A percentile compares a stretch with the other conserved stretches of the same genome.
These are phyloP conservation scores for Penstemon davidsonii DNA, from an alignment of 257 asterid species.

Conservation along the genomic window DNA sequence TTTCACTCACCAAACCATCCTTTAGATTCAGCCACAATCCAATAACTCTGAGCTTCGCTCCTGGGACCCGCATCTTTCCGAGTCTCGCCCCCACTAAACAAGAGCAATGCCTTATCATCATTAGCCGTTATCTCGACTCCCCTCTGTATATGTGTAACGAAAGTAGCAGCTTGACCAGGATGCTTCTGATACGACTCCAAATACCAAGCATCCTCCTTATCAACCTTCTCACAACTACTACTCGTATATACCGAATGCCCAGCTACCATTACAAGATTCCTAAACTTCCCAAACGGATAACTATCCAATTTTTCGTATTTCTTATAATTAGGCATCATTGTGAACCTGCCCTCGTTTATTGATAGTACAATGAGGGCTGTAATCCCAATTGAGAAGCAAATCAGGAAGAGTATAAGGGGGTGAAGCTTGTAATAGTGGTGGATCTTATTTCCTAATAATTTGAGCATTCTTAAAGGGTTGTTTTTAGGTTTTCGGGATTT, in stretches of 20 bases:
- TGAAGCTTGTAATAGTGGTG: slow-evolving; percentile 64
- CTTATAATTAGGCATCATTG: slow-evolving; percentile 39
- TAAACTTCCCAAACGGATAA: slow-evolving; percentile 60
- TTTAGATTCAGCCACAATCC: slow-evolving; percentile 88
- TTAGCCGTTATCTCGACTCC: slow-evolving; percentile 68
- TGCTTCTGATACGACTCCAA: slow-evolving; percentile 89
- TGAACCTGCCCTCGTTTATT: slow-evolving; percentile 37
- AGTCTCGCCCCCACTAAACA: slow-evolving; percentile 98
- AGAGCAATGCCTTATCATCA: slow-evolving; percentile 69
- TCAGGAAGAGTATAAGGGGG: slow-evolving; percentile 59
- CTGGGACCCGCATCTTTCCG: slow-evolving; percentile 93
- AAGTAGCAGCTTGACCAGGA: slow-evolving; percentile 96
- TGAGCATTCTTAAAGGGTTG: slow-evolving; percentile 57
- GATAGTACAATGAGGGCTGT: slow-evolving; percentile 49
- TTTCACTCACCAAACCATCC: slow-evolving; percentile 91
- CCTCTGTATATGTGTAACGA: slow-evolving; percentile 75
- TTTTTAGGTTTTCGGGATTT: slow-evolving; percentile 54
- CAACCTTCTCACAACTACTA: slow-evolving; percentile 83
- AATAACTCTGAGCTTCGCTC: slow-evolving; percentile 97
- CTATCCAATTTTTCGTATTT: slow-evolving; percentile 41
- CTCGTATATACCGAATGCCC: slow-evolving; percentile 97
- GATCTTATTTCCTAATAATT: slow-evolving; percentile 54
- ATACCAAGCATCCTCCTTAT: slow-evolving; percentile 90
- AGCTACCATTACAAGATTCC: slow-evolving; percentile 95
- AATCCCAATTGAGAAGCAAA: slow-evolving; percentile 52